Base-by-base conservation (phyloP, 164 flowering plant species). In the Saururus chinensis region DNA sequence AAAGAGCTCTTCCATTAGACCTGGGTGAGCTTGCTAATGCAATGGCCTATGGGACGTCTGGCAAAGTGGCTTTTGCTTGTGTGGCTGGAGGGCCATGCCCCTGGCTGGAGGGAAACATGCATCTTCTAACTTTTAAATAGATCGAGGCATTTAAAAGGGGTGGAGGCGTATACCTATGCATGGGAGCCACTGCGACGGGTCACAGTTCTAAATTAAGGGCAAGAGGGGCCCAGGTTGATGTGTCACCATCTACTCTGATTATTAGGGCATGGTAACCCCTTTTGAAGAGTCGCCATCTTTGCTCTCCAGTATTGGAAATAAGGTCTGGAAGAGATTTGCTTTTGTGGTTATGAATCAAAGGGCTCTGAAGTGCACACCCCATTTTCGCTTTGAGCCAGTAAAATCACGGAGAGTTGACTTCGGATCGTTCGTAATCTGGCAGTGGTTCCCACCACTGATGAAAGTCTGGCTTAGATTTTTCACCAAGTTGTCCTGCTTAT, bases 1-100 rank as follows among this genome's bases (percentile, higher is more conserved):
- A 45, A 45, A 74, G 87, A 73, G 87, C 82, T 75, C 70, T 77
- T 80, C 80, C 78, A 75, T n/a, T 72, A 63, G 69, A 64, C 77
- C 68, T 71, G 64, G 65, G 65, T 60, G 51, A 40, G 35, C n/a
- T 16, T 23, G 62, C 67, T 61, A n/a, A n/a, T n/a, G n/a, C n/a
- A n/a, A n/a, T n/a, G n/a, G n/a, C 40, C 51, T 45, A 45, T 45
- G 49, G 17, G 58, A n/a, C n/a, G n/a, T 45, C 40, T 68, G 56
- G 51, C 65, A 53, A 72, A 62, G 67, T 64, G 73, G 70, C 51
- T 60, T 35, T 60, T 60, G 62, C 57, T 54, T 21, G 59, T 55
- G 19, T 40, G 63, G 20, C 53, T 24, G 40, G 25, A 54, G 71
- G 66, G 63, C 62, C 69, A 22, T 21, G 26, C 16, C 23, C 16